A percentile compares a stretch with the other conserved stretches of the same genome.
Evolutionary conservation across 1,139 yeast genomes (phyloP).

Genomic region (Blastobotrys raffinosifermentans): DNA sequence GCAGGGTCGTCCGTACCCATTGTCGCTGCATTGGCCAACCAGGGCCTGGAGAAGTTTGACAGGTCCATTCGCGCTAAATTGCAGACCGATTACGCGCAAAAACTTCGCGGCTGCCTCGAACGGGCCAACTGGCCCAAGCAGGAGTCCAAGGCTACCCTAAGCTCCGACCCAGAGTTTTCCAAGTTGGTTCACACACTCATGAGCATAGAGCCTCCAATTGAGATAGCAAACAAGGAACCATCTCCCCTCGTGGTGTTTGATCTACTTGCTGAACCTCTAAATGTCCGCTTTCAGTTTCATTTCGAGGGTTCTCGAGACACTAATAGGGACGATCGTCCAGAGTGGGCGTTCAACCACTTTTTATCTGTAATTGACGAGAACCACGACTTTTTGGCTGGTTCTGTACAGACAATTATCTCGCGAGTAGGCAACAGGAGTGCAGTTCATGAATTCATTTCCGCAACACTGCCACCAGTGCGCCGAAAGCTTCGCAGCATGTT

Average conservation of each 20-base stretch:
- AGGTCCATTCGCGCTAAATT: conserved; percentile 9
- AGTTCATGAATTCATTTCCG: conserved; percentile 48
- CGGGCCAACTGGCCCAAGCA: conserved; percentile 24
- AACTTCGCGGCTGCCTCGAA: conserved; percentile 15
- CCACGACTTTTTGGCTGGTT: conserved; percentile 35
- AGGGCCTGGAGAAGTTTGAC: conserved; percentile 12
- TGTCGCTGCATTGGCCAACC: conserved; percentile 9
- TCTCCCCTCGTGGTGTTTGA: conserved; percentile 59
- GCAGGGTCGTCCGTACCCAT: conserved; percentile 11
- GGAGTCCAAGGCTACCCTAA: conserved; percentile 11
- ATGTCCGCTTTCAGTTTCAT: conserved; percentile 64
- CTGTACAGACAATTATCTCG: conserved; percentile 29
- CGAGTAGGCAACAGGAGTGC: conserved; percentile 30
- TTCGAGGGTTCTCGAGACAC: conserved; percentile 59
- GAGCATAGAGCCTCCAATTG: conserved; percentile 27
- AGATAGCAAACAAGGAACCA: no score
- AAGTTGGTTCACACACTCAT: conserved; percentile 13
- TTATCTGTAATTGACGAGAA: conserved; percentile 47
- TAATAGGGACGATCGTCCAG: conserved; percentile 69
- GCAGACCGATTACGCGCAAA: conserved; percentile 7
- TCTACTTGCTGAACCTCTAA: conserved; percentile 50
- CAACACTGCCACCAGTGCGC: conserved; percentile 48
- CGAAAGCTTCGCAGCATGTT: conserved; percentile 40
- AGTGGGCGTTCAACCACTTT: conserved; percentile 62
- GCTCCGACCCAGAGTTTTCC: conserved; percentile 9